These are phyloP conservation scores for Gloeopeniophorella convolvens DNA, from an alignment of 768 basidiomycete genomes.

Conservation along the genomic window DNA sequence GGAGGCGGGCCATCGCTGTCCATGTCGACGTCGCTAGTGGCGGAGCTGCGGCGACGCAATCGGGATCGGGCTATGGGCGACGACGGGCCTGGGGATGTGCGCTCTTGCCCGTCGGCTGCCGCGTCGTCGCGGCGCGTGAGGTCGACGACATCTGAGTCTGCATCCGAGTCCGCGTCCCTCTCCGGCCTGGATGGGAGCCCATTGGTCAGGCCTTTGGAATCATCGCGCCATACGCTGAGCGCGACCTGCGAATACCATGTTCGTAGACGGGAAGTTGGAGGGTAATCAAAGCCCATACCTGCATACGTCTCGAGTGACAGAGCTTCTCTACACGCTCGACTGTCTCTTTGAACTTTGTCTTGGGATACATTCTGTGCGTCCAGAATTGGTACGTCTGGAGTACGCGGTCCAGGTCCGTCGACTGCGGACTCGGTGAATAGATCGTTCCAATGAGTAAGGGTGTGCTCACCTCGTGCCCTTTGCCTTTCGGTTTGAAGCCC, in stretches of 20 bases:
- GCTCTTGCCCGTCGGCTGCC: conserved; percentile 20
- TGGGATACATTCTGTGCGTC: conserved; percentile 91
- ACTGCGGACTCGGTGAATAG: too few species aligned
- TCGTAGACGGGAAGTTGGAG: conserved; percentile 5
- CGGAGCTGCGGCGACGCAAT: neutral
- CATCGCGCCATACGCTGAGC: conserved; percentile 73
- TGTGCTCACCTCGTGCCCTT: conserved; percentile 78
- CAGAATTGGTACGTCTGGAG: conserved; percentile 89
- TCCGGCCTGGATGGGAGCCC: conserved; percentile 25
- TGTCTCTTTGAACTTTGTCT: conserved; percentile 81
- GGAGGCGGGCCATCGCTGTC: conserved; percentile 2
- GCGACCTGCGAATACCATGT: conserved; percentile 41
- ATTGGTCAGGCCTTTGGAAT: conserved; percentile 42
- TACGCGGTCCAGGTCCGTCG: conserved; percentile 72
- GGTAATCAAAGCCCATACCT: conserved; percentile 44
- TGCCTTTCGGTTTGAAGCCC: conserved; percentile 75
- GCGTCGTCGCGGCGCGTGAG: conserved; percentile 39
- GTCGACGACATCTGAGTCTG: conserved; percentile 43
- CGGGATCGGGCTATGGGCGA: conserved; percentile 6
- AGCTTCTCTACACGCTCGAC: conserved; percentile 81
- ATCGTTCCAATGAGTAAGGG: too few species aligned
- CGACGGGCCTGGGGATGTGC: conserved; percentile 2
- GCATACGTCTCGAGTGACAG: conserved; percentile 80
- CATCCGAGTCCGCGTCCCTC: conserved; percentile 37
- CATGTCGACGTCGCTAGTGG: conserved; percentile 7